Conservation (phyloP, 768 basidiomycete genomes). For the Clavaria fumosa region DNA sequence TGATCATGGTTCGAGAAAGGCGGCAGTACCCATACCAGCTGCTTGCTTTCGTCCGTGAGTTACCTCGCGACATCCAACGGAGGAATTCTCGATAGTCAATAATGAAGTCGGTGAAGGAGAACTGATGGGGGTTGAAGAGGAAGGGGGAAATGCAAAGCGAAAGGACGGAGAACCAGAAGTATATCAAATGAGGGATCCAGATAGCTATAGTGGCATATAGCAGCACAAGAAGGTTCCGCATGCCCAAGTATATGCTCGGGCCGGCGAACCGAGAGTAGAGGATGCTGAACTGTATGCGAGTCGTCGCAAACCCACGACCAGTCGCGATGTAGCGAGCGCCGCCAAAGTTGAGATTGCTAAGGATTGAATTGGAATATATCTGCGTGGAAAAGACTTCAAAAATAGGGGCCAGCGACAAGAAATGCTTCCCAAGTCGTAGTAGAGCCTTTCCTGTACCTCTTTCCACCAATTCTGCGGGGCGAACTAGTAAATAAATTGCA, state of each 20-base stretch:
- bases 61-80: slow-evolving; percentile 98
- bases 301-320: slow-evolving; percentile 97
- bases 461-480: slow-evolving; percentile 74
- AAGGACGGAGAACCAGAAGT: slow-evolving; percentile 97
- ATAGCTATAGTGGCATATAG: slow-evolving; percentile 85
- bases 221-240: slow-evolving; percentile 81
- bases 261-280: slow-evolving; percentile 98
- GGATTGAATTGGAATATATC: slow-evolving; percentile 93
- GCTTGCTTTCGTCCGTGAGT: slow-evolving; percentile 90
- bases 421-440: slow-evolving; percentile 90
- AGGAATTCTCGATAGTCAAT: slow-evolving; percentile 98
- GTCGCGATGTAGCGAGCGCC: slow-evolving; percentile 99
- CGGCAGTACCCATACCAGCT: slow-evolving; percentile 99
- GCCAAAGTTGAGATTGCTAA: slow-evolving; percentile 94
- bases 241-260: slow-evolving; percentile 98
- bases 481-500: no score
- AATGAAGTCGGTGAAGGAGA: slow-evolving; percentile 92
- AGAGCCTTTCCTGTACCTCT: slow-evolving; percentile 91
- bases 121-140: slow-evolving; percentile 99
- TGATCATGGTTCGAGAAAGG: slow-evolving; percentile 91
- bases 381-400: slow-evolving; percentile 99
- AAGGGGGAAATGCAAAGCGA: slow-evolving; percentile 95
- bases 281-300: slow-evolving; percentile 88
- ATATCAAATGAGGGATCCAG: slow-evolving; percentile 90
- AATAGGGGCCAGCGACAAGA: slow-evolving; percentile 89